Base-by-base conservation (phyloP, 768 basidiomycete genomes). In the Tephrocybe sp. region DNA sequence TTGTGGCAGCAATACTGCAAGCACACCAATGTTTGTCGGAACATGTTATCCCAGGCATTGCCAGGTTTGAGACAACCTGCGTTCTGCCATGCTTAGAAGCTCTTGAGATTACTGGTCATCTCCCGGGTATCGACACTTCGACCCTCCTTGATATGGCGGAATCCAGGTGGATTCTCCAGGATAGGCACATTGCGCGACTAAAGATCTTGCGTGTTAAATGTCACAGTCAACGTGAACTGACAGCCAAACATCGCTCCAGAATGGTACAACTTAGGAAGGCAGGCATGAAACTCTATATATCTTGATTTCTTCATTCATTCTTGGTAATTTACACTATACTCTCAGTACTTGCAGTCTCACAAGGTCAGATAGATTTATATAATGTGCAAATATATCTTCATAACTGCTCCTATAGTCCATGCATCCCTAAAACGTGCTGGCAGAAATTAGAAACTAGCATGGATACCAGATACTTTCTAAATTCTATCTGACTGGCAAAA, bases 91-190 rank as follows among this genome's bases (percentile, higher is more conserved):
- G 54, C 49, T 60, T 71, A n/a, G 52, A 60, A 51, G 45, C 49
- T 12, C 54, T 71, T 37, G 58, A 61, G 23, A 59, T 71, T 24
- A 61, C 59, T 15, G 68, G 63, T 37, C 63, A 64, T 42, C 49
- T 68, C 30, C 58, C 60, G 54, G 59, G 63, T 24, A 52, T 60
- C 3, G 63, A 68, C 52, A 67, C 66, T 19, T 27, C 29, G 3
- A 56, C 57, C 16, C 54, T 72, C 13, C 61, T 68, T 12, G 62
- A 63, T 19, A 69, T 72, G 68, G 66, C 69, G 24, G 65, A 69
- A 42, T 66, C 67, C 33, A 64, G 69, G 6, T 69, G 65, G 67
- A 61, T 62, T 41, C 52, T 53, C 40, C 44, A 57, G 23, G 46
- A 42, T 40, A 46, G 38, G 19, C 56, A 50, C 21, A 54, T 64